A percentile compares a stretch with the other conserved stretches of the same genome.
These are phyloP conservation scores for Peterozyma toletana DNA, from an alignment of 805 yeast species.

Conservation along the genomic window DNA sequence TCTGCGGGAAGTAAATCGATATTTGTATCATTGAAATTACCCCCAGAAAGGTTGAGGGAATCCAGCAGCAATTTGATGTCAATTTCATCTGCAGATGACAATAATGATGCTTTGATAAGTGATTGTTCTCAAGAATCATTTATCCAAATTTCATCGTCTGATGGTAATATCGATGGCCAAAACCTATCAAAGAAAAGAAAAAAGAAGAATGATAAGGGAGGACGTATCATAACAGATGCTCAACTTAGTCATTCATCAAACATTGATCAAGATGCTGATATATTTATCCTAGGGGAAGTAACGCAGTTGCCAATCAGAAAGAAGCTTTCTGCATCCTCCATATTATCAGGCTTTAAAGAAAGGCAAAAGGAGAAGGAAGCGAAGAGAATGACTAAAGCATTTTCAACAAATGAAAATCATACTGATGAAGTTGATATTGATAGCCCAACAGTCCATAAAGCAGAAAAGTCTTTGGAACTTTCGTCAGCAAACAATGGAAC, in stretches of 20 bases:
- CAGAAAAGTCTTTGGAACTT: background rate
- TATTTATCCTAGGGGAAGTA: background rate
- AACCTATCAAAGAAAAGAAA: background rate
- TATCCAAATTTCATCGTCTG: background rate
- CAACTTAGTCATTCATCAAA: background rate
- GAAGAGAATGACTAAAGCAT: background rate
- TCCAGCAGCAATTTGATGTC: background rate
- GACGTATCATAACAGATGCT: background rate
- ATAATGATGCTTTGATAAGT: background rate
- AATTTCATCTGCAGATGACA: background rate
- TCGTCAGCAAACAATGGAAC: background rate
- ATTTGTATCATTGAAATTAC: constrained; percentile 1
- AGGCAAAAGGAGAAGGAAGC: background rate
- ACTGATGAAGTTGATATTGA: background rate
- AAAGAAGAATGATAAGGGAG: background rate
- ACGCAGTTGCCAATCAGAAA: constrained; percentile 1
- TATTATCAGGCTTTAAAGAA: constrained; percentile 5
- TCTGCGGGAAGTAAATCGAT: background rate
- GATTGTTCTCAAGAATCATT: background rate
- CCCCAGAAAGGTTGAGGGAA: background rate
- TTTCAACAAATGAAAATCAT: background rate
- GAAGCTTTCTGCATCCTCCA: constrained; percentile 1
- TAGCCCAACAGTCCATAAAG: background rate
- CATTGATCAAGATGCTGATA: background rate
- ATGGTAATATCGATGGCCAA: background rate